phyloP scores from a whole-genome alignment of 2,329 filamentous ascomycete genomes.

The Clarireedia monteithiana region DNA sequence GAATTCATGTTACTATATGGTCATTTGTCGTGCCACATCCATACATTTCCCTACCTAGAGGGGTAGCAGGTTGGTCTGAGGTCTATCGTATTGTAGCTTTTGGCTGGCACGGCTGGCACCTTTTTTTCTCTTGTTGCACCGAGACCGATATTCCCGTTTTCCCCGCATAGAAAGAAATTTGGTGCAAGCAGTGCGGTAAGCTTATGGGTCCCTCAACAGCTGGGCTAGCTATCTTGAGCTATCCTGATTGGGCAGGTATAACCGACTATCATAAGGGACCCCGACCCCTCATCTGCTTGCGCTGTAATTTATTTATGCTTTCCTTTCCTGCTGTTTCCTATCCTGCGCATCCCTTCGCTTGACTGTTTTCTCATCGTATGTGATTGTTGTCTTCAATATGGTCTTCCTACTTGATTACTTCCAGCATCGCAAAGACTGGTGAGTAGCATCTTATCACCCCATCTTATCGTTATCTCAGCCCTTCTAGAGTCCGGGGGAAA shows the following conservation, averaged over 20 bases:
- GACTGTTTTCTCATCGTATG: background rate
- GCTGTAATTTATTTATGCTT: background rate
- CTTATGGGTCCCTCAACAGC: background rate
- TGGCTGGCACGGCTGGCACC: background rate
- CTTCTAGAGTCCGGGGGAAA: background rate
- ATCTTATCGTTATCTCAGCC: slow-evolving; percentile 1
- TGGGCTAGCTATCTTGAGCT: background rate
- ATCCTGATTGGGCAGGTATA: slow-evolving; percentile 16
- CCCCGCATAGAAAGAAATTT: background rate
- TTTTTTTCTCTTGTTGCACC: too few relatives aligned
- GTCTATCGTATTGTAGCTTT: background rate
- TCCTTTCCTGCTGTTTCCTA: background rate
- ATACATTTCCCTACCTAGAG: background rate
- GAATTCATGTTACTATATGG: too few relatives aligned
- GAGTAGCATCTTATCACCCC: slow-evolving; percentile 9
- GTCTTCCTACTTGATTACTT: slow-evolving; percentile 29
- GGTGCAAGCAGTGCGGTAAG: too few relatives aligned
- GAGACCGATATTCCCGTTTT: background rate
- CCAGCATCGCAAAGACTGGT: slow-evolving; percentile 29
- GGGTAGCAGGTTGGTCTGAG: background rate
- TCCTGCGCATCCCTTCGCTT: background rate
- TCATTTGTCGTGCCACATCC: too few relatives aligned
- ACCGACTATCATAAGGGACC: slow-evolving; percentile 13
- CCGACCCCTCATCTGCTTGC: slow-evolving; percentile 2
- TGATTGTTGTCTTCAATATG: slow-evolving; percentile 19